Base-by-base conservation (phyloP, 2,329 filamentous ascomycete genomes). In the Epichloe amarillans region DNA sequence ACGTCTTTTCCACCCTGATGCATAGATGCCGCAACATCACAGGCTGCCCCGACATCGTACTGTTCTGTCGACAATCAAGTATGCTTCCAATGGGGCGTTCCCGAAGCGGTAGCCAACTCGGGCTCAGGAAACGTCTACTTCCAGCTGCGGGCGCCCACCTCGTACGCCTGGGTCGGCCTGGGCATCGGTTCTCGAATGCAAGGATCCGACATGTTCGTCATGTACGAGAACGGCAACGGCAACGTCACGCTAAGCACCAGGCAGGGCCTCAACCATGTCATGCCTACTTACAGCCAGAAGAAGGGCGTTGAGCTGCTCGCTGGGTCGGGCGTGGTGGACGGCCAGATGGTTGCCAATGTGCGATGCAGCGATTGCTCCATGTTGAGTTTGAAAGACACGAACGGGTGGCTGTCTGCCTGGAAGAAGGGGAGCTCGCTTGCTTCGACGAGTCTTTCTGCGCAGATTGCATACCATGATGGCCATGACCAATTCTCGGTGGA, bases 221-320 rank as follows among this genome's bases (percentile, higher is more conserved):
- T 83, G 56, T 84, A 84, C 62, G 65, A 75, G 44, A 71, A 80
- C 55, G 77, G 77, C 52, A 55, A 57, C 3, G 74, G 75, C 54
- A 83, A 83, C 59, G 70, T 84, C 23, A 84, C 81, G 1, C 60
- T 84, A 49, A 83, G 79, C 54, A 72, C 79, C 1, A 75, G 82
- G 21, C 57, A 62, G 3, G 77, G 73, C 33, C 65, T 58, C 0
- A 70, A 70, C 7, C 69, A 83, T 55, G 55, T 61, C 37, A 63
- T 69, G 66, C 82, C 82, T 0, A 45, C 63, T 26, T 73, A 76
- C 62, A 66, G 65, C 2, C 57, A 62, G 1, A 64, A 69, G 5
- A 66, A 68, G 23, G 64, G 70, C 35, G 62, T 83, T 21, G 69
- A 74, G 37, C 69, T 84, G 4, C 70, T 84, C 2, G 71, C 66